Evolutionary conservation across 257 asterid species (phyloP), one percentile per base, ranked within the genome.

Genomic region (Solanum appendiculatum): DNA sequence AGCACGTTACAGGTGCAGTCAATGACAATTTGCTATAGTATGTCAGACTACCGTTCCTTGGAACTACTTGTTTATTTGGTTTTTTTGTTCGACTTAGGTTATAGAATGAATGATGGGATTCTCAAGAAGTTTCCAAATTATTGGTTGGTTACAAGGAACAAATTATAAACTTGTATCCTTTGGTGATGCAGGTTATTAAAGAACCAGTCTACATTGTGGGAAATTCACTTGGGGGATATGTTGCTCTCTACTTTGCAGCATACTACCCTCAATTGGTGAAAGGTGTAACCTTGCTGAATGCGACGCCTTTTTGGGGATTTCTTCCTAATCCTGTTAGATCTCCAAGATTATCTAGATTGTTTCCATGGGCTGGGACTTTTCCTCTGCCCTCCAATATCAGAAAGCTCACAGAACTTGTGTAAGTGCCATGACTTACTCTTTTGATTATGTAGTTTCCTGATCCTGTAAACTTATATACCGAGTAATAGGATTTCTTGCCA

Each of bases 201-300:
- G 99, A 97, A 88, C 99, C 99, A 2, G 98, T 94, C 87, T 97
- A 97, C 92, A 78, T 97, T 1, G 98, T 94, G 85, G 99, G 99
- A 81, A 97, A 97, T 88, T 97, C 99, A 1, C 98, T 97, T 13
- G 99, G 98, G 83, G 99, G 99, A 5, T 97, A 90, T 82, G 93
- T 94, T 86, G 98, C 98, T 8, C 95, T 97, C 74, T 95, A 94
- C 92, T 90, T 97, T 86, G 98, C 99, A 2, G 98, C 99, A 82
- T 85, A 86, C 90, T 60, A 95, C 86, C 99, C 99, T 78, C 89
- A 95, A 3, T 68, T 97, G 90, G 98, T 97, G 88, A 97, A 97
- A 90, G 99, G 99, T 54, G 94, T 97, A 75, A 94, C 96, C 39
- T 90, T 97, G 92, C 96, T 95, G 64, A 97, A 97, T 82, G 98